Conservation (phyloP, 768 basidiomycete genomes). For the Amanita inopinata region DNA sequence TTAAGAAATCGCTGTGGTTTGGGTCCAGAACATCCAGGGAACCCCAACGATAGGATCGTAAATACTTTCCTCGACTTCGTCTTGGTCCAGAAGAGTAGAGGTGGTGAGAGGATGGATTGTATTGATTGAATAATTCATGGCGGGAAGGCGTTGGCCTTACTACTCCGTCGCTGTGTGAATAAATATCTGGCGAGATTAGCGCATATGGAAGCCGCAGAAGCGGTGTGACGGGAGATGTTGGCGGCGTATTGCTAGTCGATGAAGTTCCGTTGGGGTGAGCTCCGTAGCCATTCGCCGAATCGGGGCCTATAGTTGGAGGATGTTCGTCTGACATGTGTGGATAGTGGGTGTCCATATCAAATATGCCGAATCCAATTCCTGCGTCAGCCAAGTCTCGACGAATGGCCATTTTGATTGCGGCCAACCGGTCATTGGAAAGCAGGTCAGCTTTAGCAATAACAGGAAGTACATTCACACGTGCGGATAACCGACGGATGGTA, state of each 20-base stretch:
- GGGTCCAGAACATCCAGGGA: conserved; percentile 71
- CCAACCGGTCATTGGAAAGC: conserved; percentile 73
- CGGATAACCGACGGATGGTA: conserved; percentile 71
- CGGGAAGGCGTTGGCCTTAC: conserved; percentile 46
- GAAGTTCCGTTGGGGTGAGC: conserved; percentile 42
- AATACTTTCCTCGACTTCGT: conserved; percentile 51
- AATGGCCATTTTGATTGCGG: conserved; percentile 71
- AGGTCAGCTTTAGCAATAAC: conserved; percentile 77
- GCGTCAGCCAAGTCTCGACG: conserved; percentile 74
- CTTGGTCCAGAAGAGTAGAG: conserved; percentile 29
- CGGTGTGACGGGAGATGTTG: conserved; percentile 54
- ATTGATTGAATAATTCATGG: conserved; percentile 65
- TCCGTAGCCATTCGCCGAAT: conserved; percentile 43
- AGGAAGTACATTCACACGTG: conserved; percentile 80
- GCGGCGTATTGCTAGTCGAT: conserved; percentile 47
- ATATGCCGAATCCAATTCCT: conserved; percentile 84
- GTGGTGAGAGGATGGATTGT: conserved; percentile 46
- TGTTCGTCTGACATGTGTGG: conserved; percentile 35
- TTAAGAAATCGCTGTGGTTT: conserved; percentile 71
- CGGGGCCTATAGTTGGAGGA: conserved; percentile 37
- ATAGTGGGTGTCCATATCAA: conserved; percentile 62
- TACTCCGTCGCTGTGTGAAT: conserved; percentile 79
- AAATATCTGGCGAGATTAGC: conserved; percentile 74
- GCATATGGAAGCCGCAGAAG: conserved; percentile 72
- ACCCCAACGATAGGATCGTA: conserved; percentile 78